These are phyloP conservation scores for Handroanthus guayacan DNA, from an alignment of 257 asterid species.

Conservation along the genomic window DNA sequence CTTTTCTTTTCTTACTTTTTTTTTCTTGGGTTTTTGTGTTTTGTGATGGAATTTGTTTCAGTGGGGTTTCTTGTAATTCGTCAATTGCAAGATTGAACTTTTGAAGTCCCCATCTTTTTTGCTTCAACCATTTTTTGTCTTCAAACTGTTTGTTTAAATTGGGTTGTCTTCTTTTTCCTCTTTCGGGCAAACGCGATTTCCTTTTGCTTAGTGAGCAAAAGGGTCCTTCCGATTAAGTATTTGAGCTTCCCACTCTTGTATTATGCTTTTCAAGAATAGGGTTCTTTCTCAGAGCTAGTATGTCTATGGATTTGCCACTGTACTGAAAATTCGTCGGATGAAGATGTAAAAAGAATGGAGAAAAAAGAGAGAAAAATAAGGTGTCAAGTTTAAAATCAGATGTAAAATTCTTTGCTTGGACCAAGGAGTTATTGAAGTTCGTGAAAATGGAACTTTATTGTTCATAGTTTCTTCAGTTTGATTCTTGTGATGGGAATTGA, in stretches of 20 bases:
- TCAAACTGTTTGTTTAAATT: neutral
- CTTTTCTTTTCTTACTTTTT: neutral
- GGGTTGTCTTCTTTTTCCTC: neutral
- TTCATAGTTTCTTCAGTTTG: too few relatives aligned
- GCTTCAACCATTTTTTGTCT: neutral
- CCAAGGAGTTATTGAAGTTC: constrained; percentile 6
- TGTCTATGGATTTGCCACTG: neutral
- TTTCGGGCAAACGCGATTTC: neutral
- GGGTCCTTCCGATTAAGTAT: neutral
- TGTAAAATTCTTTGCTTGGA: neutral
- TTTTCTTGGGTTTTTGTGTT: constrained; percentile 12
- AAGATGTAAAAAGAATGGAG: too few relatives aligned
- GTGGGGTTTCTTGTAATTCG: constrained; percentile 36
- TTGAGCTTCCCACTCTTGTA: constrained; percentile 8
- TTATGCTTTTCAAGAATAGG: constrained; percentile 27
- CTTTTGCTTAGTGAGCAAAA: neutral
- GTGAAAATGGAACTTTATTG: neutral
- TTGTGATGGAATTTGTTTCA: neutral
- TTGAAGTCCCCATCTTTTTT: constrained; percentile 23
- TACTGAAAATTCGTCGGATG: too few relatives aligned
- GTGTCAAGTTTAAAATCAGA: too few relatives aligned
- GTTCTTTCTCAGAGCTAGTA: constrained; percentile 5
- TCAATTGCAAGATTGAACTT: neutral
- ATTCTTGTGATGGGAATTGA: too few relatives aligned
- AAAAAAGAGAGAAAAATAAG: too few relatives aligned